Base-by-base conservation (phyloP, 2,329 filamentous ascomycete species). In the Phoma sp. region DNA sequence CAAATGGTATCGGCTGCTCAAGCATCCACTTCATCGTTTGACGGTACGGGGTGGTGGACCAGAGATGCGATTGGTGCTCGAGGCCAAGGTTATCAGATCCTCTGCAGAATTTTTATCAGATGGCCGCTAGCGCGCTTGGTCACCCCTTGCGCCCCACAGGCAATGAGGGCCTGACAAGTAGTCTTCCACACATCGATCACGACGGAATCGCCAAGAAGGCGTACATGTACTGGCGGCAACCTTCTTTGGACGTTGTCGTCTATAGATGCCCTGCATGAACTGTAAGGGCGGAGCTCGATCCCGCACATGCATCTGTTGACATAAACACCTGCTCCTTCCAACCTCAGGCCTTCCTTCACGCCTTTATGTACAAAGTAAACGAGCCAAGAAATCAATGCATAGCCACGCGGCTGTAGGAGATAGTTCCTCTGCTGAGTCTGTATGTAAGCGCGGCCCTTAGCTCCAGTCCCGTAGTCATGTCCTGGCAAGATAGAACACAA, bases 41-140 rank as follows among this genome's bases (percentile, higher is more conserved):
- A 45, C 18, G 30, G 11, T 26, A 57, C 39, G 28, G 28, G 34
- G 7, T 47, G 49, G 5, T 47, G 45, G 14, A 17, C 12, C 20
- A 32, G 21, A 33, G 33, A 34, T 36, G 29, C 30, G 34, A 55
- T 55, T 55, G 52, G 52, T 36, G 30, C 18, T 3, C 10, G 9
- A 7, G 26, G 7, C 3, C 20, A 14, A 18, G 20, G 28, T 61
- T 60, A 64, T 62, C 61, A 53, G 61, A 64, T 64, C 59, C 53
- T 47, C 30, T 51, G 53, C 49, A 57, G 51, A 53, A 42, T 37
- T 58, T 62, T 62, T 59, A 64, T 64, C 61, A 47, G 61, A 64
- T 64, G 40, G 42, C 21, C 5, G 18, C 36, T 61, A 64, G 60
- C 40, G 49, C 12, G 23, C 56, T 61, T 59, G 56, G 60, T 50